phyloP scores from a whole-genome alignment of 2,329 filamentous ascomycete species.

The Pyrenophora tritici-repentis region DNA sequence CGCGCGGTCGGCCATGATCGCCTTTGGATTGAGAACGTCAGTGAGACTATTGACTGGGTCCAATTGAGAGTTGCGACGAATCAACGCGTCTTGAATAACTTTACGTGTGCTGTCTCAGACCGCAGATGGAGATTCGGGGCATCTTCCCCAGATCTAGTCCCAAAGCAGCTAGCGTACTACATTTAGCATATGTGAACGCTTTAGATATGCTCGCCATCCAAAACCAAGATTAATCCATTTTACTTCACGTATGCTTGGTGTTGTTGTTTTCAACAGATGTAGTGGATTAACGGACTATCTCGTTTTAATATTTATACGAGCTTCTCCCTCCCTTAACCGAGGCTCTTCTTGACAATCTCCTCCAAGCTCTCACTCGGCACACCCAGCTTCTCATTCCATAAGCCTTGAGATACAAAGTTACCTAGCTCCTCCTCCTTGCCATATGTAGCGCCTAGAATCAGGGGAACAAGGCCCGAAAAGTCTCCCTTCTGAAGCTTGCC shows the following conservation, averaged over 20 bases:
- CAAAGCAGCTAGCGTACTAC: neutral
- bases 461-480: conserved; percentile 23
- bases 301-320: neutral
- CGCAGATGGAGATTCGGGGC: conserved; percentile 13
- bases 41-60: neutral
- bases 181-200: neutral
- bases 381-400: conserved; percentile 51
- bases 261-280: too few relatives aligned
- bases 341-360: conserved; percentile 29
- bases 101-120: conserved; percentile 5
- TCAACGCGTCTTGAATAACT: conserved; percentile 8
- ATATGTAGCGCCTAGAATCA: conserved; percentile 29
- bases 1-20: conserved; percentile 37
- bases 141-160: conserved; percentile 18
- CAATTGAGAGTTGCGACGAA: conserved; percentile 15
- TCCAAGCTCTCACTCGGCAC: conserved; percentile 50
- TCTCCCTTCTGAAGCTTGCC: conserved; percentile 48
- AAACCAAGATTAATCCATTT: neutral
- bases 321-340: neutral
- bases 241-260: too few relatives aligned
- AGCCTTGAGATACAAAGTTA: conserved; percentile 27
- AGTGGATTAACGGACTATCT: too few relatives aligned
- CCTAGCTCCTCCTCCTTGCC: conserved; percentile 24
- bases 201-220: too few relatives aligned
- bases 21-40: neutral